Percentiles rank a stretch among this genome's conserved stretches.
Conservation (phyloP, 768 basidiomycete species). For the Trametes cubensis region DNA sequence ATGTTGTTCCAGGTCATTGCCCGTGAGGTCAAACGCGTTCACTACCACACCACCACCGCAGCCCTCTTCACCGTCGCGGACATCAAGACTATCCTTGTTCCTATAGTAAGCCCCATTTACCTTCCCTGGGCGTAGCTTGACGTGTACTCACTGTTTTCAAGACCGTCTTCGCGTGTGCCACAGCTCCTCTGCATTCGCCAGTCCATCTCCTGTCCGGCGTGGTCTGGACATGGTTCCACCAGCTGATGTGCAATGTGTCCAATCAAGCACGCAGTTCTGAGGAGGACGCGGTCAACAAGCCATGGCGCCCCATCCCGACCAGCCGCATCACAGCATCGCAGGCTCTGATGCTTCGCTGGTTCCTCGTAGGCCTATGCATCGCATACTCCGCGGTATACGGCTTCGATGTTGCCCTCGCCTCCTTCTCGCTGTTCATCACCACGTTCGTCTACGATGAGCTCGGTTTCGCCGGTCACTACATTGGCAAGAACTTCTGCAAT, state of each 20-base stretch:
- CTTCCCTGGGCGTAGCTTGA: background rate
- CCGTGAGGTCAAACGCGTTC: no score
- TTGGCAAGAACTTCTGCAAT: slow-evolving; percentile 38
- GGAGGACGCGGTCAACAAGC: slow-evolving; percentile 40
- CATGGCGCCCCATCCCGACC: slow-evolving; percentile 43
- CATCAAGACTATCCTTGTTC: slow-evolving; percentile 36
- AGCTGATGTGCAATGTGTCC: slow-evolving; percentile 39
- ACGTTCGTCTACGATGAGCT: slow-evolving; percentile 38
- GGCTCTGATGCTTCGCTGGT: slow-evolving; percentile 37
- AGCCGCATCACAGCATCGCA: slow-evolving; percentile 33
- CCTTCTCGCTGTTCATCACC: slow-evolving; percentile 16
- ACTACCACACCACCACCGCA: no score
- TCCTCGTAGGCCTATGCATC: slow-evolving; percentile 33
- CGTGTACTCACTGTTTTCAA: slow-evolving; percentile 8
- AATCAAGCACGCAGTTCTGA: slow-evolving; percentile 34
- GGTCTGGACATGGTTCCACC: slow-evolving; percentile 37
- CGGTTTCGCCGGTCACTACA: slow-evolving; percentile 29
- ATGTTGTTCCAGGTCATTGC: no score
- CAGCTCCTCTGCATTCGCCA: slow-evolving; percentile 15
- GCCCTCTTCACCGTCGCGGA: slow-evolving; percentile 40
- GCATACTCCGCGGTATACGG: slow-evolving; percentile 11
- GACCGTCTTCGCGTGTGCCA: slow-evolving; percentile 24
- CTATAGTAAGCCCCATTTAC: slow-evolving; percentile 36
- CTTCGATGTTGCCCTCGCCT: slow-evolving; percentile 19
- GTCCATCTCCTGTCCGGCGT: slow-evolving; percentile 16